Conservation (phyloP, 192 early-diverging fungal genomes). For the Mortierella claussenii region DNA sequence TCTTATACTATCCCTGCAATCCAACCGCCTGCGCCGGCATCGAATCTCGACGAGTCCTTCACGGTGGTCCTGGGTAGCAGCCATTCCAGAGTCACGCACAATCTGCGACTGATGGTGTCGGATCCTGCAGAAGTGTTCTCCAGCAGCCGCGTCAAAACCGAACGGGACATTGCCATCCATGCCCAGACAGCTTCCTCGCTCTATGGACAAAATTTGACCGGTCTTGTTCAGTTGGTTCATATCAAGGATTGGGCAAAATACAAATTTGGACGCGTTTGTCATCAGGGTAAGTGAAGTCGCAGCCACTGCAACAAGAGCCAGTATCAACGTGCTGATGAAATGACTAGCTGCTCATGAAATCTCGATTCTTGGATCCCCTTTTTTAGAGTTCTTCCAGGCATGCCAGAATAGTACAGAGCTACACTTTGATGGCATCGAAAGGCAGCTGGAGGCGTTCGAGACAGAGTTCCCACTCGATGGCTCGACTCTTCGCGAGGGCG, state of each 20-base stretch:
- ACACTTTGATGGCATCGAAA: constrained; percentile 77
- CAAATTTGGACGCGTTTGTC: constrained; percentile 60
- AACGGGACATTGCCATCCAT: constrained; percentile 68
- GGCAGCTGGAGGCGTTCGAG: constrained; percentile 68
- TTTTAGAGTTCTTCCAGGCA: constrained; percentile 66
- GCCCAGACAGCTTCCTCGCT: constrained; percentile 75
- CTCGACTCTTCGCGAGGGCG: constrained; percentile 55
- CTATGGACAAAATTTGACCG: constrained; percentile 71
- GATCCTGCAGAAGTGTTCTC: constrained; percentile 51
- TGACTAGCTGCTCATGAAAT: too few relatives aligned
- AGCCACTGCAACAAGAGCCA: too few relatives aligned
- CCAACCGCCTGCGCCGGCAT: constrained; percentile 6
- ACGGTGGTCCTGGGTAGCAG: constrained; percentile 76
- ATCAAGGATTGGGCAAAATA: constrained; percentile 65
- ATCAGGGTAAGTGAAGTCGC: constrained; percentile 64
- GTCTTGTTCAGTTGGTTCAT: constrained; percentile 62
- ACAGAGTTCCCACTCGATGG: constrained; percentile 57
- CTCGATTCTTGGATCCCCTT: too few relatives aligned
- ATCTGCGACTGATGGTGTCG: constrained; percentile 67
- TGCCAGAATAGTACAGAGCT: constrained; percentile 78
- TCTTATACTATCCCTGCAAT: neutral
- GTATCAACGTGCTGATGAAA: too few relatives aligned
- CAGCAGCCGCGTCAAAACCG: constrained; percentile 35
- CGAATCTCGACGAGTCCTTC: constrained; percentile 75
- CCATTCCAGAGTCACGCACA: constrained; percentile 80